Percentiles rank a stretch among this genome's conserved stretches.
phyloP scores from a whole-genome alignment of 177 flowering plant genomes.

The Vitis hybrid region DNA sequence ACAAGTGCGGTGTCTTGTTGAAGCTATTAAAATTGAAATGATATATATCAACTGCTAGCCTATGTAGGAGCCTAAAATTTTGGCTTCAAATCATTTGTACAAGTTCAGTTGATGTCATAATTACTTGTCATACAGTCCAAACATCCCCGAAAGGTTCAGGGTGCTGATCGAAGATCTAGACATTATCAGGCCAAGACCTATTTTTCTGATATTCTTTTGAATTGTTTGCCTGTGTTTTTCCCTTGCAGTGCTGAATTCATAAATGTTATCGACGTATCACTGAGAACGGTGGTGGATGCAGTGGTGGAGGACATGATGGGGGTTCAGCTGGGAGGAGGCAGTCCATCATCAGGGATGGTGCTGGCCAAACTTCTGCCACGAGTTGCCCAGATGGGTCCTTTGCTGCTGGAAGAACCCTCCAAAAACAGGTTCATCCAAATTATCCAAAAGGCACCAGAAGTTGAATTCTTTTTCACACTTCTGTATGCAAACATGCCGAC shows the following conservation, averaged over 20 bases:
- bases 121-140: too few relatives aligned
- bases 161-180: too few relatives aligned
- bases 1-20: too few relatives aligned
- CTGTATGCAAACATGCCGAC: slow-evolving; percentile 64
- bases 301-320: slow-evolving; percentile 47
- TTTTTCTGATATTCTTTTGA: neutral
- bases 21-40: too few relatives aligned
- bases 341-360: slow-evolving; percentile 45
- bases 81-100: too few relatives aligned
- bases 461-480: slow-evolving; percentile 78
- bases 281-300: slow-evolving; percentile 51
- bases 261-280: slow-evolving; percentile 50
- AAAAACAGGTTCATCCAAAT: slow-evolving; percentile 48
- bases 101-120: too few relatives aligned
- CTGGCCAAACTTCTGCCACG: slow-evolving; percentile 72
- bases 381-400: slow-evolving; percentile 50
- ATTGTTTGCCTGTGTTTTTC: neutral
- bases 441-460: slow-evolving; percentile 59
- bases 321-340: slow-evolving; percentile 35
- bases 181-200: neutral
- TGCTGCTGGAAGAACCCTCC: slow-evolving; percentile 61
- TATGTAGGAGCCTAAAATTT: too few relatives aligned
- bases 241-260: slow-evolving; percentile 66
- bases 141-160: too few relatives aligned
- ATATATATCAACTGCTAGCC: too few relatives aligned